phyloP scores from a whole-genome alignment of 1,284 basidiomycete species.

The Cryptococcus sp. region DNA sequence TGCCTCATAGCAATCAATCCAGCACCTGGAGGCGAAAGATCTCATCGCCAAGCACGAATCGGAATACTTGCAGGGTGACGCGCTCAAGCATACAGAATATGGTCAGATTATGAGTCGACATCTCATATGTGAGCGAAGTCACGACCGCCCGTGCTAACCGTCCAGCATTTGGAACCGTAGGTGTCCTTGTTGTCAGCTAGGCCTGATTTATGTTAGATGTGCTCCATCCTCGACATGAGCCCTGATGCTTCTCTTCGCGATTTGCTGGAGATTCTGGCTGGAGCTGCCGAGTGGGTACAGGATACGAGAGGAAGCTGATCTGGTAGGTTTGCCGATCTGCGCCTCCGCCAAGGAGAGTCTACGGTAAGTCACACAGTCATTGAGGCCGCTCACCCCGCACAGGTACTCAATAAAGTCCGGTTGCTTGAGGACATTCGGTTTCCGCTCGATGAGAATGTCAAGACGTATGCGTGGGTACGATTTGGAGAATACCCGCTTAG shows the following conservation, averaged over 20 bases:
- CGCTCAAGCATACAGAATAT: conserved; percentile 9
- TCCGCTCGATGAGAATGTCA: conserved; percentile 27
- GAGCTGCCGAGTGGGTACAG: conserved; percentile 23
- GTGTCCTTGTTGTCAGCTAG: neutral
- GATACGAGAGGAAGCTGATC: neutral
- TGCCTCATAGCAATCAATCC: conserved; percentile 59
- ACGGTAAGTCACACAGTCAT: conserved; percentile 18
- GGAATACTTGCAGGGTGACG: conserved; percentile 8
- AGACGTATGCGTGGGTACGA: conserved; percentile 33
- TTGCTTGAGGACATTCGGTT: conserved; percentile 35
- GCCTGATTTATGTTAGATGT: conserved; percentile 23
- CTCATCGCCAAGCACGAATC: conserved; percentile 58
- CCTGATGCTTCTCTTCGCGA: conserved; percentile 21
- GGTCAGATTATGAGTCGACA: conserved; percentile 46
- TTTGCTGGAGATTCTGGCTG: conserved; percentile 28
- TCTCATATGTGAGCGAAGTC: conserved; percentile 31
- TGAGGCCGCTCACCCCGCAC: conserved; percentile 6
- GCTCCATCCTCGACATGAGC: conserved; percentile 23
- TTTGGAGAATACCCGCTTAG: conserved; percentile 8
- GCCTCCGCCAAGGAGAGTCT: conserved; percentile 46
- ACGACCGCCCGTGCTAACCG: conserved; percentile 1
- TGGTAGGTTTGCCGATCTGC: conserved; percentile 41
- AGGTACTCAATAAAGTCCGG: conserved; percentile 42
- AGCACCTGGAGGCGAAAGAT: conserved; percentile 61
- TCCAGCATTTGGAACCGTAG: conserved; percentile 18